phyloP scores from a whole-genome alignment of 371 early-diverging fungal species.

The Mucor mucedo region DNA sequence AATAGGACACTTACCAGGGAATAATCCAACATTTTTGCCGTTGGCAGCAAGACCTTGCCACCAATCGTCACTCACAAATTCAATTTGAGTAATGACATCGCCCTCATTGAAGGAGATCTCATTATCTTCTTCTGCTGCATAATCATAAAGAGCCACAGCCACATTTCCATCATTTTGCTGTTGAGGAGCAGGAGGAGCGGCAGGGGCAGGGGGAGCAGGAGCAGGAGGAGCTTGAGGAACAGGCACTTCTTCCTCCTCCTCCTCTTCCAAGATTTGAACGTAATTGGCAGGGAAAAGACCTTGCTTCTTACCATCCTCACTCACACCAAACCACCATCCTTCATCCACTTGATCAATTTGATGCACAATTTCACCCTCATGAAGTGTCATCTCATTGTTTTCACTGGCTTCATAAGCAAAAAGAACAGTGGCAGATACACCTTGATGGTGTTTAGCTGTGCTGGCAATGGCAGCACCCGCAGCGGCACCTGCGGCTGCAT shows the following conservation, averaged over 20 bases:
- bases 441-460: constrained; percentile 17
- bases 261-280: constrained; percentile 67
- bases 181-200: constrained; percentile 26
- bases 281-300: constrained; percentile 91
- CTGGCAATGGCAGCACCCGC: constrained; percentile 26
- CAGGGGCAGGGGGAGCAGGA: constrained; percentile 25
- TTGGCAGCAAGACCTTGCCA: constrained; percentile 77
- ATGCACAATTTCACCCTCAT: constrained; percentile 80
- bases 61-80: constrained; percentile 90
- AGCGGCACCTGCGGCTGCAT: constrained; percentile 31
- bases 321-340: constrained; percentile 91
- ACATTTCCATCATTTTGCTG: constrained; percentile 26
- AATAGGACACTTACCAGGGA: constrained; percentile 52
- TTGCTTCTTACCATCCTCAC: constrained; percentile 75
- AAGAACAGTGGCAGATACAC: constrained; percentile 66
- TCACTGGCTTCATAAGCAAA: constrained; percentile 82
- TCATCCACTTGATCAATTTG: constrained; percentile 79
- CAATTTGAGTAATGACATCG: constrained; percentile 78
- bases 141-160: constrained; percentile 83
- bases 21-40: constrained; percentile 70
- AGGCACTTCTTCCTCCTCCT: constrained; percentile 5
- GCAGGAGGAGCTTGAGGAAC: constrained; percentile 17
- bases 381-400: constrained; percentile 84
- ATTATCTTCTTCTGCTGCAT: constrained; percentile 86
- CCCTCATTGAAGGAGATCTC: constrained; percentile 85